Percentiles rank a stretch among this genome's conserved stretches.
phyloP scores from a whole-genome alignment of 1,284 basidiomycete genomes.

The Sanguinoderma infundibulare region DNA sequence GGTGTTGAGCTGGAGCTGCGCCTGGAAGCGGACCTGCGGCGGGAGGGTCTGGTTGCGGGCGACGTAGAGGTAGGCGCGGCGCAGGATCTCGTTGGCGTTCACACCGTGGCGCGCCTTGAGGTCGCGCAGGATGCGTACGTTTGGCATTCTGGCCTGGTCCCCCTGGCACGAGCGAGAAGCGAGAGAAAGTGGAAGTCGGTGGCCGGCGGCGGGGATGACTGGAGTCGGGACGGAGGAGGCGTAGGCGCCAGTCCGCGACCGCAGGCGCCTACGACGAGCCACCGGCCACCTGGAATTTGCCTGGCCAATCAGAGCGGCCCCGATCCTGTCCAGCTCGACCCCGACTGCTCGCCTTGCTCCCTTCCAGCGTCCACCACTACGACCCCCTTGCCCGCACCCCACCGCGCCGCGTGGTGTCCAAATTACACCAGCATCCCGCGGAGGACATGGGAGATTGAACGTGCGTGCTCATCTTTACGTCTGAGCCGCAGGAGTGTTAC shows the following conservation, averaged over 20 bases:
- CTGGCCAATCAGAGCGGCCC: constrained; percentile 21
- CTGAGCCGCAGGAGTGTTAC: not conserved
- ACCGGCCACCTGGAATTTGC: constrained; percentile 3
- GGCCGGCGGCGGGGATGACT: constrained; percentile 9
- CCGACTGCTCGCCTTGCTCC: constrained; percentile 6
- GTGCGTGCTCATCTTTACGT: constrained; percentile 7
- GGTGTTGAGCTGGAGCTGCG: constrained; percentile 93
- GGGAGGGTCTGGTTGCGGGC: constrained; percentile 88
- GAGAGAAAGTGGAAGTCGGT: not conserved
- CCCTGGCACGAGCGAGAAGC: not conserved
- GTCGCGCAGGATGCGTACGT: constrained; percentile 73
- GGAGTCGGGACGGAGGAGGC: constrained; percentile 3
- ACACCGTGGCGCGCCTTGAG: constrained; percentile 77
- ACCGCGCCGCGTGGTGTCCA: constrained; percentile 13
- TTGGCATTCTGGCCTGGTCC: constrained; percentile 31
- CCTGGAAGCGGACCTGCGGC: constrained; percentile 88
- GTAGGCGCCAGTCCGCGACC: not conserved
- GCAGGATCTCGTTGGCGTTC: constrained; percentile 75
- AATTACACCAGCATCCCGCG: not conserved
- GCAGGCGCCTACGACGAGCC: not conserved
- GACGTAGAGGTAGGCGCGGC: constrained; percentile 88
- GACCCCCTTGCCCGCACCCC: constrained; percentile 9
- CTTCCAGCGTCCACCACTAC: constrained; percentile 14
- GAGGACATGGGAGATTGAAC: constrained; percentile 27
- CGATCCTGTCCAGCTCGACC: constrained; percentile 21